These are phyloP conservation scores for Cydonia oblonga DNA, from an alignment of 331 rosid species.

Conservation along the genomic window DNA sequence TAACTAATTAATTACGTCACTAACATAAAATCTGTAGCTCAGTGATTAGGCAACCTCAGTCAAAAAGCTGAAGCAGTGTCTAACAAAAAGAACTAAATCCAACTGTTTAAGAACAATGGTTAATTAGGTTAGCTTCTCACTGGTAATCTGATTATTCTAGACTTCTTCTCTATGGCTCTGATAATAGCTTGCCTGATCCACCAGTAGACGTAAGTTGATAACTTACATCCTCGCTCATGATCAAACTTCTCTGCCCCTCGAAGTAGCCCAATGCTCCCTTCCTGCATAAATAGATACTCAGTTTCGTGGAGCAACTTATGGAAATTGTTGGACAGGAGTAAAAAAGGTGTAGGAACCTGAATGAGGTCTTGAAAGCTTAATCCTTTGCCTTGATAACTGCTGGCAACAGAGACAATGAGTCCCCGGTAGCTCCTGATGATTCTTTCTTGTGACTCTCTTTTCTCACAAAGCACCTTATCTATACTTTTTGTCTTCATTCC, in stretches of 20 bases:
- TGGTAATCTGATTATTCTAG: conserved; percentile 68
- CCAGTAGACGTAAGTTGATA: conserved; percentile 79
- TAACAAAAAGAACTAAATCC: not conserved
- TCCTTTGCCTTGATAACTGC: conserved; percentile 60
- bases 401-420: conserved; percentile 58
- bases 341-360: conserved; percentile 39
- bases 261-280: conserved; percentile 80
- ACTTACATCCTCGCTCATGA: conserved; percentile 51
- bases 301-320: not conserved
- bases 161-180: conserved; percentile 54
- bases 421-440: conserved; percentile 37
- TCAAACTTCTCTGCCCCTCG: conserved; percentile 65
- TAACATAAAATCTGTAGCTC: not conserved
- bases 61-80: not conserved
- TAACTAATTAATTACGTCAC: not conserved
- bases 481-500: conserved; percentile 21
- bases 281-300: conserved; percentile 32
- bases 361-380: conserved; percentile 65
- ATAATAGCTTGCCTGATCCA: conserved; percentile 79
- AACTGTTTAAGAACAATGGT: not conserved
- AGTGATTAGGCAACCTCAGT: not conserved
- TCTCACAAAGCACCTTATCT: conserved; percentile 35
- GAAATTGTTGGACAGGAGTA: not conserved
- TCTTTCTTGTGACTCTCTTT: conserved; percentile 48
- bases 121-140: conserved; percentile 33